phyloP scores from a whole-genome alignment of 257 asterid species.

The Thymus quinquecostatus region DNA sequence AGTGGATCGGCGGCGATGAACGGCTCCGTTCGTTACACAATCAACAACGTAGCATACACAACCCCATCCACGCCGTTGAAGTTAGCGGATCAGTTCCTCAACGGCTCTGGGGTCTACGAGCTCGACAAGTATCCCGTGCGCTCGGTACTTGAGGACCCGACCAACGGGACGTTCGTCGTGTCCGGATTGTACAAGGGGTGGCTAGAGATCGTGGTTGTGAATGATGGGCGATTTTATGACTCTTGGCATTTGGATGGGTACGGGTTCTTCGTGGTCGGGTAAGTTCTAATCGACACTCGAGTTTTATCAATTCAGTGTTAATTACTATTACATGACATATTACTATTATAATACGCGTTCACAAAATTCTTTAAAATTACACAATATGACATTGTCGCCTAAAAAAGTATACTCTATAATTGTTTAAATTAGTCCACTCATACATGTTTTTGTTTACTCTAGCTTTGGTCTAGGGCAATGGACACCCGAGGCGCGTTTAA shows the following conservation, averaged over 20 bases:
- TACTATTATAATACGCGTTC: too few relatives aligned
- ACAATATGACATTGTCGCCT: too few relatives aligned
- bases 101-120: slow-evolving; percentile 59
- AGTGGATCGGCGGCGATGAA: slow-evolving; percentile 38
- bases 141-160: slow-evolving; percentile 29
- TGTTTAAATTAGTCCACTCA: background rate
- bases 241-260: slow-evolving; percentile 86
- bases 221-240: slow-evolving; percentile 22
- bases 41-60: slow-evolving; percentile 57
- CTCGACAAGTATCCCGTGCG: slow-evolving; percentile 53
- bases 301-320: too few relatives aligned
- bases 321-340: too few relatives aligned
- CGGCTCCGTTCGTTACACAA: slow-evolving; percentile 33
- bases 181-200: slow-evolving; percentile 64
- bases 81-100: slow-evolving; percentile 55
- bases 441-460: background rate
- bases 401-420: too few relatives aligned
- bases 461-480: slow-evolving; percentile 62
- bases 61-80: slow-evolving; percentile 59
- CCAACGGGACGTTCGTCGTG: slow-evolving; percentile 54
- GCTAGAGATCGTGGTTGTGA: slow-evolving; percentile 67
- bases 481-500: slow-evolving; percentile 43
- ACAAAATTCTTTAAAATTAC: too few relatives aligned
- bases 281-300: slow-evolving; percentile 14
- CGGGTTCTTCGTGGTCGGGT: slow-evolving; percentile 70